Conservation (phyloP, 257 asterid genomes). For the Solanum chiquidenum region DNA sequence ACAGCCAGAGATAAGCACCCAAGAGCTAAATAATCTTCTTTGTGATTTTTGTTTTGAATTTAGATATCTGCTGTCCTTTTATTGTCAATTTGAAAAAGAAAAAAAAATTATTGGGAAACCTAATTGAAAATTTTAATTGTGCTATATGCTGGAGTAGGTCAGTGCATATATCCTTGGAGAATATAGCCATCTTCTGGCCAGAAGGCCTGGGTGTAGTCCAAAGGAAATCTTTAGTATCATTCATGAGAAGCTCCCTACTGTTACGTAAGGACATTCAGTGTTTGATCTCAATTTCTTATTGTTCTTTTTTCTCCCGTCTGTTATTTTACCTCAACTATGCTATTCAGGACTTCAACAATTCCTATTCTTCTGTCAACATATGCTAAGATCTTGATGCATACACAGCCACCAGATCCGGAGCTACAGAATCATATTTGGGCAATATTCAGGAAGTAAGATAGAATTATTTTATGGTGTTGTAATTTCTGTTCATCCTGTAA, state of each 20-base stretch:
- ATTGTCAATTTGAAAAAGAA: neutral
- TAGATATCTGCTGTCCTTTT: neutral
- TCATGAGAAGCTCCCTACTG: constrained; percentile 93
- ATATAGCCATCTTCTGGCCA: constrained; percentile 82
- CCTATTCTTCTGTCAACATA: constrained; percentile 88
- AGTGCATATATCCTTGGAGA: constrained; percentile 97
- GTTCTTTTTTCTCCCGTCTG: constrained; percentile 1
- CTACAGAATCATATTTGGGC: constrained; percentile 77
- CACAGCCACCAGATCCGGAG: constrained; percentile 80
- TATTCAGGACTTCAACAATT: constrained; percentile 70
- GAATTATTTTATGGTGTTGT: neutral
- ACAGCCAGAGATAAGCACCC: neutral
- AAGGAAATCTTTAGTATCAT: constrained; percentile 70
- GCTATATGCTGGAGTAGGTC: constrained; percentile 37
- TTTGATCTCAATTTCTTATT: constrained; percentile 4
- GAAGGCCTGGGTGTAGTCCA: constrained; percentile 90
- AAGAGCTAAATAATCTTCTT: neutral
- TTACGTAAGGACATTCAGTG: constrained; percentile 52
- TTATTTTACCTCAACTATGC: constrained; percentile 9
- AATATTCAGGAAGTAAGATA: constrained; percentile 65
- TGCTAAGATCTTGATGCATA: constrained; percentile 88
- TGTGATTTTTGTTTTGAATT: neutral
- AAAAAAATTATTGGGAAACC: neutral
- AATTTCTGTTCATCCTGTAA: neutral
- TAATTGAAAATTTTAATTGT: neutral